Base-by-base conservation (phyloP, 441 rosid genomes). In the Capsella rubella region DNA sequence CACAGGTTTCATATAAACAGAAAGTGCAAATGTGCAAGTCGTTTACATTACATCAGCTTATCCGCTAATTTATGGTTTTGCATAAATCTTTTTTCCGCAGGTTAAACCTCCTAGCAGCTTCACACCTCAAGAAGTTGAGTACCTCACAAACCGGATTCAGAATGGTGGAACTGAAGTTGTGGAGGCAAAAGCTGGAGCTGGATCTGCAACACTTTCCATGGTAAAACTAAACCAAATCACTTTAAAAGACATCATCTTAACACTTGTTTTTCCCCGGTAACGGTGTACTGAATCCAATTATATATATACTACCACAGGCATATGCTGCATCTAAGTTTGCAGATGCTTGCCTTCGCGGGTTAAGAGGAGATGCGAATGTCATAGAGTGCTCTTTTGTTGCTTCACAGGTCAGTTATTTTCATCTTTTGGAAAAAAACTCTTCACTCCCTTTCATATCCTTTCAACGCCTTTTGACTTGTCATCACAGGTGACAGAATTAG, bases 121-220 rank as follows among this genome's bases (percentile, higher is more conserved):
- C 87, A 91, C 95, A 57, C 80, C 73, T 5, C 82, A 83, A 71
- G 98, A 93, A 74, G 81, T 73, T 6, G 95, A 87, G 43, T 84
- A 83, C 82, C 88, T 93, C 31, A 93, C 98, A 8, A 82, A 82
- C 72, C 79, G 98, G 53, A 88, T 89, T 83, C 98, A 93, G 74
- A 90, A 93, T 37, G 98, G 97, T 60, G 97, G 97, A 64, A 93
- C 98, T 11, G 96, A 93, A 77, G 98, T 93, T 62, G 97, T 93
- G 6, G 92, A 86, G 87, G 98, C 97, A 62, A 93, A 90, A 85
- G 96, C 96, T 73, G 94, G 97, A 60, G 65, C 95, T 71, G 97
- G 97, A 56, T 93, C 97, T 35, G 98, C 98, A 53, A 93, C 98
- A 68, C 82, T 90, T 50, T 91, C 98, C n/a, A 93, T 93, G 98